A percentile compares a stretch with the other conserved stretches of the same genome.
phyloP scores from a whole-genome alignment of 805 yeast species.

The Saturnispora dispora region DNA sequence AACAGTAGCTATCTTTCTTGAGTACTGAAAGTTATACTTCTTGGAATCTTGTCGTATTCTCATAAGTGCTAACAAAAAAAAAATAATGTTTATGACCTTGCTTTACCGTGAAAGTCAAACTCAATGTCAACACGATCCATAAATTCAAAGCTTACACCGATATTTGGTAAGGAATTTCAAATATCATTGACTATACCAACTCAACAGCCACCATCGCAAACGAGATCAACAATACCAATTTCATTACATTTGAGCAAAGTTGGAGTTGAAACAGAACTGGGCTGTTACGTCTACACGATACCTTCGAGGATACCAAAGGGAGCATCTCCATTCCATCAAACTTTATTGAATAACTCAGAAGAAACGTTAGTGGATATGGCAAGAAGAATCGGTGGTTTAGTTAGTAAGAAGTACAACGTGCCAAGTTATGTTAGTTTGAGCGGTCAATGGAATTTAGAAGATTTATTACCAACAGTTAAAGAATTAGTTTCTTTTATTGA shows the following conservation, averaged over 20 bases:
- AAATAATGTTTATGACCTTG: not conserved
- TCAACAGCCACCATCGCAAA: not conserved
- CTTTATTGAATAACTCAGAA: conserved; percentile 34
- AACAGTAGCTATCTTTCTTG: too few species aligned
- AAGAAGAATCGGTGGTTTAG: conserved; percentile 33
- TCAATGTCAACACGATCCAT: not conserved
- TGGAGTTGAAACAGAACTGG: conserved; percentile 28
- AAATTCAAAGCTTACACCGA: not conserved
- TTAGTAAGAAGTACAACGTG: conserved; percentile 30
- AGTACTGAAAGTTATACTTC: too few species aligned
- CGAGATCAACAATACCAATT: conserved; percentile 25
- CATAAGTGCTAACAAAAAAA: not conserved
- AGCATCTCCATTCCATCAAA: conserved; percentile 28
- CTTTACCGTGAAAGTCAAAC: not conserved
- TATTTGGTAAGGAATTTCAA: conserved; percentile 4
- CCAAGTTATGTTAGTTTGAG: conserved; percentile 40
- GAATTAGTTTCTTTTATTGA: conserved; percentile 26
- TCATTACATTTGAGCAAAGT: conserved; percentile 27
- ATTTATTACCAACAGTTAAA: conserved; percentile 22
- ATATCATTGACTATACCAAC: not conserved
- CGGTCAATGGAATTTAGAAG: conserved; percentile 31
- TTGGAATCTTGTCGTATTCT: not conserved
- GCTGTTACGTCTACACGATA: conserved; percentile 37
- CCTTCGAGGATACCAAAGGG: conserved; percentile 24
- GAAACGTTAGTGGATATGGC: conserved; percentile 35